A percentile compares a stretch with the other conserved stretches of the same genome.
Evolutionary conservation across 2,329 filamentous ascomycete species (phyloP).

Genomic region (Cryphonectria nitschkei): DNA sequence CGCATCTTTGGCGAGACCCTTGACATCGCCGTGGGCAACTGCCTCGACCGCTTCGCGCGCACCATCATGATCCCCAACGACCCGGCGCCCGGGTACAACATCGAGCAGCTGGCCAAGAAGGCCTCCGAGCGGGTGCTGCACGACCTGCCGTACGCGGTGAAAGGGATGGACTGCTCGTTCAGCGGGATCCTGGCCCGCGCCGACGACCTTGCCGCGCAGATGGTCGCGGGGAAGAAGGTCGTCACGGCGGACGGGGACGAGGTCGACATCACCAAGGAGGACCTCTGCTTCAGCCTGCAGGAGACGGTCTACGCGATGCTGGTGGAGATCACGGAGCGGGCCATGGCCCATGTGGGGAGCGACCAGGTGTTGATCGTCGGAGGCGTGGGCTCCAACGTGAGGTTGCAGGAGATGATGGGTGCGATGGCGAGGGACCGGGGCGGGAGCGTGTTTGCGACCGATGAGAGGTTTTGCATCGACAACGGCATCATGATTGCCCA

Average conservation of each 20-base stretch:
- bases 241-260: slow-evolving; percentile 54
- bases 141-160: slow-evolving; percentile 93
- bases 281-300: slow-evolving; percentile 92
- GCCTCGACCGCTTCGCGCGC: slow-evolving; percentile 91
- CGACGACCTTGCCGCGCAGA: slow-evolving; percentile 76
- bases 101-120: slow-evolving; percentile 86
- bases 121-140: slow-evolving; percentile 68
- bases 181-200: slow-evolving; percentile 86
- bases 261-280: slow-evolving; percentile 67
- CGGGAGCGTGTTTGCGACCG: slow-evolving; percentile 90
- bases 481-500: slow-evolving; percentile 99
- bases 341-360: slow-evolving; percentile 96
- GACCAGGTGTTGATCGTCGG: slow-evolving; percentile 92
- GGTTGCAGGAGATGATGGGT: slow-evolving; percentile 98
- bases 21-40: slow-evolving; percentile 97
- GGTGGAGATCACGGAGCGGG: slow-evolving; percentile 96
- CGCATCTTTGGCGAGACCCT: slow-evolving; percentile 97
- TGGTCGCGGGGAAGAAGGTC: slow-evolving; percentile 50
- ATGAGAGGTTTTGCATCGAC: slow-evolving; percentile 97
- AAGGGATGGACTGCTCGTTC: slow-evolving; percentile 98
- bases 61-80: slow-evolving; percentile 93
- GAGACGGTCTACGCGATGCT: slow-evolving; percentile 97
- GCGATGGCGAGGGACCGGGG: slow-evolving; percentile 88
- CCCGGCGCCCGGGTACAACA: slow-evolving; percentile 96
- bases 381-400: slow-evolving; percentile 92